Base-by-base conservation (phyloP, 768 basidiomycete species). In the Suillus tomentosus region DNA sequence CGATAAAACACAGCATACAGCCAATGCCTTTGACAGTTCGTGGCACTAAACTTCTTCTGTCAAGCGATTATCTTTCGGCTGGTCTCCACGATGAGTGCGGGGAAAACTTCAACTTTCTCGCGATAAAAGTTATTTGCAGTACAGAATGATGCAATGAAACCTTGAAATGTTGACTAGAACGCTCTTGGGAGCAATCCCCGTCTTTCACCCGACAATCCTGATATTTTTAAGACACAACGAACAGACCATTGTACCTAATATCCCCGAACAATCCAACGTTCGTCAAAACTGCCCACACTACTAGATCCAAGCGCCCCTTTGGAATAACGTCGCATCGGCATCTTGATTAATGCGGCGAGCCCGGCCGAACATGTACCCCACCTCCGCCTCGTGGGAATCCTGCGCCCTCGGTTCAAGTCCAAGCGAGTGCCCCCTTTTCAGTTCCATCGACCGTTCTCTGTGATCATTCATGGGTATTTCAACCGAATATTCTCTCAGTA, bases 21-120 rank as follows among this genome's bases (percentile, higher is more conserved):
- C 31, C 31, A 87, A 91, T 62, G 85, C 86, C 11, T 82, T 97
- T 31, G 91, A 94, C 70, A 86, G 82, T 96, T 54, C 85, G 90
- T 50, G 87, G 89, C 15, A 31, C 27, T 53, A 17, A 15, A 53
- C 51, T 34, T 24, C 4, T 51, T 51, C 50, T 17, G 24, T 27
- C 15, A 19, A 53, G 19, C 31, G 31, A 34, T 8, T 36, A n/a
- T 36, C 31, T 36, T 19, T 36, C 19, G 11, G 34, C 34, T 54
- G 19, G 17, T 34, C 19, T 0, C 19, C 53, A 34, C 31, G 31
- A 34, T 11, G 27, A 54, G 34, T 13, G 5, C 34, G 34, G 53
- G 10, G 10, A 34, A 54, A n/a, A 1, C 2, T 31, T 15, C 3
- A 8, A 31, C 4, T 31, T 10, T 54, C 53, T 34, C 17, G 51